Base-by-base conservation (phyloP, 1,139 yeast species). In the Dujonia santamariae region DNA sequence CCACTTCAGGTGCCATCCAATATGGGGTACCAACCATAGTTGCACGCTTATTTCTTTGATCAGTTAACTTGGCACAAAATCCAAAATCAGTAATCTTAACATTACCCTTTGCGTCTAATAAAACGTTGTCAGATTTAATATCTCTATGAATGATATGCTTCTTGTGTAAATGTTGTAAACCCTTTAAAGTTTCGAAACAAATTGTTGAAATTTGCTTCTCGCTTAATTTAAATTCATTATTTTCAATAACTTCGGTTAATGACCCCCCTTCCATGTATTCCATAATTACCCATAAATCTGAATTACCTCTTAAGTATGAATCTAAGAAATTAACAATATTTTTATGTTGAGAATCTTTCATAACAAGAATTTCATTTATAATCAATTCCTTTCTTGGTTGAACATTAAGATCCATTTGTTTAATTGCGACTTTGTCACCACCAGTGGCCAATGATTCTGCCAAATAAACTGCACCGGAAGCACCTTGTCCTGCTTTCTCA, bases 1-100 rank as follows among this genome's bases (percentile, higher is more conserved):
- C 97, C 32, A 92, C 97, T 62, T 92, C 98, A 3, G 98, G 98
- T 0, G 98, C 98, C 98, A 92, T 92, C 98, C 98, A 92, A 59
- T 92, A 92, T 9, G 98, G 98, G 0, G 98, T 92, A 26, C 98
- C 98, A 4, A 90, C 98, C 97, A 92, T 88, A 0, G 98, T 92
- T 7, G 97, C 97, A 44, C 98, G 76, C 60, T 92, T 92, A 44
- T 84, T 84, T 61, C 94, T 79, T 55, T 87, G 92, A 44, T 86
- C 95, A 2, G 97, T 92, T 47, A 92, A 71, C 59, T 88, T 88
- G 18, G 98, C 98, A 64, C 98, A 92, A 67, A 92, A 92, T 0
- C 98, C 98, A 61, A 92, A 92, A 65, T 92, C 98, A 3, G 98
- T 92, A 42, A 92, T 87, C 63, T 92, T 92, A 35, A 92, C 97